These are phyloP conservation scores for Alisma plantagoaquatica DNA, from an alignment of 106 monocot species.

Conservation along the genomic window DNA sequence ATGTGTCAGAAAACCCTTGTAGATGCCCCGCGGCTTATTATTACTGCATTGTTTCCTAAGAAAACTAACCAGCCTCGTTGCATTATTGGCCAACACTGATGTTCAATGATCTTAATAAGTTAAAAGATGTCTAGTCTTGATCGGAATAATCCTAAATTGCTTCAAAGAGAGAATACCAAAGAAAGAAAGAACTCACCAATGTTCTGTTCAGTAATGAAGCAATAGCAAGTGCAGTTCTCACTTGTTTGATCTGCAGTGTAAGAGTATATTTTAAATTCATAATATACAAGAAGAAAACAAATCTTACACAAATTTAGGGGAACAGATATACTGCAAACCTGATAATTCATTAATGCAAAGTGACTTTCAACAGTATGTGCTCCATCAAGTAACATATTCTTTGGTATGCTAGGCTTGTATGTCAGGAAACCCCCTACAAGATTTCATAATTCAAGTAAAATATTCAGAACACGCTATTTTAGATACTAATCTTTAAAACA, in stretches of 20 bases:
- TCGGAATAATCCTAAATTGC: no score
- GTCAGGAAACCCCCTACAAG: conserved; percentile 63
- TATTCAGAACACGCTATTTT: background rate
- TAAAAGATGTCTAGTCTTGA: no score
- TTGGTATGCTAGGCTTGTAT: conserved; percentile 72
- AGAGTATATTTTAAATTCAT: background rate
- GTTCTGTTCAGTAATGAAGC: background rate
- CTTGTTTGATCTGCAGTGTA: background rate
- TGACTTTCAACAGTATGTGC: conserved; percentile 66
- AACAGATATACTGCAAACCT: conserved; percentile 22
- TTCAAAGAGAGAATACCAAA: no score
- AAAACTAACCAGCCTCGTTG: no score
- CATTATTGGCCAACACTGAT: no score
- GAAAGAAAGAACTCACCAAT: background rate
- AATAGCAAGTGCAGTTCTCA: background rate
- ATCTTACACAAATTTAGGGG: no score
- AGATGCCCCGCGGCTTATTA: no score
- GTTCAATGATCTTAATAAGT: no score
- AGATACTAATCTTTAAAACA: background rate
- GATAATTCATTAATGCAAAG: conserved; percentile 70
- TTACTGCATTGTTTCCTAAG: no score
- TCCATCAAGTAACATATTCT: conserved; percentile 65
- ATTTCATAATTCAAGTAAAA: background rate
- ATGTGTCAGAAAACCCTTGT: no score
- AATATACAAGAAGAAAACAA: background rate